Conservation (phyloP, 176 grass and related monocot genomes). For the Raddia distichophylla region DNA sequence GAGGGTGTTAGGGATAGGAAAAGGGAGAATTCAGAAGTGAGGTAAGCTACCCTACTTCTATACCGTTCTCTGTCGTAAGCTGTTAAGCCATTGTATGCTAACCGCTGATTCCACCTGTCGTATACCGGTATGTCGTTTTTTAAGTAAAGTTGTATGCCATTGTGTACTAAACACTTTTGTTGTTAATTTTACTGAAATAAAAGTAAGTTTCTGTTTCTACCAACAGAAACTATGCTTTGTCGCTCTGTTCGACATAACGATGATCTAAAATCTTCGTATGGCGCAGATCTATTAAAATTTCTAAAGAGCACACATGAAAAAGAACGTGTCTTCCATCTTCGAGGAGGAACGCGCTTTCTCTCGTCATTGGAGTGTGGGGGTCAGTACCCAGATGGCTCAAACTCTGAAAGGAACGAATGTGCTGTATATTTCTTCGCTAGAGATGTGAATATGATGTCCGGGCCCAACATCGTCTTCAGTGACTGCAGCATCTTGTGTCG, state of each 20-base stretch:
- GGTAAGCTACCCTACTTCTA: too few relatives aligned
- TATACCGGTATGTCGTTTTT: not conserved
- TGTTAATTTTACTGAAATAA: not conserved
- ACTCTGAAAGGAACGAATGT: not conserved
- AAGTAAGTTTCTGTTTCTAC: not conserved
- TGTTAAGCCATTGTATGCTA: not conserved
- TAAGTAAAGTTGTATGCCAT: not conserved
- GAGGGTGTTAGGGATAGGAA: too few relatives aligned
- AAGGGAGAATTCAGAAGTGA: too few relatives aligned
- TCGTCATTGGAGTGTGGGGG: not conserved
- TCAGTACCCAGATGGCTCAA: not conserved
- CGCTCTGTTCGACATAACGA: too few relatives aligned
- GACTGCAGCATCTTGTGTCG: not conserved
- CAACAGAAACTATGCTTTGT: not conserved
- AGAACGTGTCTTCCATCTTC: not conserved
- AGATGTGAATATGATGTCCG: not conserved
- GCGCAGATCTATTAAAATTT: not conserved
- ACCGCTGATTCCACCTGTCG: not conserved
- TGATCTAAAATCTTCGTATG: not conserved
- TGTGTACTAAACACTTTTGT: not conserved
- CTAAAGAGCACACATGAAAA: not conserved
- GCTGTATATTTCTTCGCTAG: not conserved
- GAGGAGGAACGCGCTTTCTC: too few relatives aligned
- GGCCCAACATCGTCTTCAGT: slow-evolving; percentile 31
- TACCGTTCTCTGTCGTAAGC: too few relatives aligned